These are phyloP conservation scores for Pichia sp. DNA, from an alignment of 1,139 yeast species.

Conservation along the genomic window DNA sequence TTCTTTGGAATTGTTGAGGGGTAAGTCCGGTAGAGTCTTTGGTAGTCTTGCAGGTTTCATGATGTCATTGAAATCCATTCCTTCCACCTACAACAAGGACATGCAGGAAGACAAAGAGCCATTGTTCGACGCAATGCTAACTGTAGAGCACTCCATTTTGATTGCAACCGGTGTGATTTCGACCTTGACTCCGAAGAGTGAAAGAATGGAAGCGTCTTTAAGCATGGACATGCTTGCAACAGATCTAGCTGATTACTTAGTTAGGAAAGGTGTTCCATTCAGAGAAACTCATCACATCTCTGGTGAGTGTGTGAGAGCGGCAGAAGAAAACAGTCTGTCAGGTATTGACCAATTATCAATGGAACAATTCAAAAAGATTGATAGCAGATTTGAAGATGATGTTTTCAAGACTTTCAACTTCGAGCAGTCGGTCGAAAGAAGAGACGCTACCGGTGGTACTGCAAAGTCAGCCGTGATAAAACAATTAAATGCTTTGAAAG, in stretches of 20 bases:
- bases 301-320: slow-evolving; percentile 91
- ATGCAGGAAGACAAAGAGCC: slow-evolving; percentile 99
- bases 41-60: slow-evolving; percentile 93
- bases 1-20: slow-evolving; percentile 88
- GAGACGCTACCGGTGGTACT: slow-evolving; percentile 96
- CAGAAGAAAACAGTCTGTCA: slow-evolving; percentile 69
- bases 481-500: slow-evolving; percentile 51
- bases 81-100: slow-evolving; percentile 96
- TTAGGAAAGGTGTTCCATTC: slow-evolving; percentile 96
- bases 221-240: slow-evolving; percentile 99
- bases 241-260: slow-evolving; percentile 94
- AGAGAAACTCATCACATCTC: slow-evolving; percentile 98
- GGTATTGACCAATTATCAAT: slow-evolving; percentile 80
- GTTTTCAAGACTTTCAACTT: slow-evolving; percentile 82
- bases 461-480: slow-evolving; percentile 82
- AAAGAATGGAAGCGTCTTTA: slow-evolving; percentile 77
- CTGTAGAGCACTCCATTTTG: slow-evolving; percentile 88
- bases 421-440: slow-evolving; percentile 92
- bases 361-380: slow-evolving; percentile 76
- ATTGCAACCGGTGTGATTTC: slow-evolving; percentile 96
- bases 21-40: slow-evolving; percentile 95
- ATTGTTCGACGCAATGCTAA: slow-evolving; percentile 79
- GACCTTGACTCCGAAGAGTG: slow-evolving; percentile 67
- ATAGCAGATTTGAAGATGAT: slow-evolving; percentile 72
- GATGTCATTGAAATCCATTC: slow-evolving; percentile 93